Percentiles rank a stretch among this genome's conserved stretches.
phyloP scores from a whole-genome alignment of 345 rosid species.

The Odontarrhena argentea region DNA sequence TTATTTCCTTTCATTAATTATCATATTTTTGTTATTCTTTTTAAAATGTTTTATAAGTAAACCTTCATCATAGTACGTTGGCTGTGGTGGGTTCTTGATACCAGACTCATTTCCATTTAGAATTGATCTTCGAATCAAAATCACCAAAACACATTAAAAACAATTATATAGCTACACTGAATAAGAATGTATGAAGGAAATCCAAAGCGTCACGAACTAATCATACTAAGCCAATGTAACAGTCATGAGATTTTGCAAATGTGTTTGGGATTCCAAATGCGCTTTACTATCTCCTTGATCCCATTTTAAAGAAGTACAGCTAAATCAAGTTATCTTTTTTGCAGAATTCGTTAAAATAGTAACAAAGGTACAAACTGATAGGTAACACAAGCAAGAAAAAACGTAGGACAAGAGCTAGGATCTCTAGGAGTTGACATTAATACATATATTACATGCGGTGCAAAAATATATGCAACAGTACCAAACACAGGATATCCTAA shows the following conservation, averaged over 20 bases:
- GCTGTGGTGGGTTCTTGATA: slow-evolving; percentile 66
- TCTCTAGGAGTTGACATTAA: background rate
- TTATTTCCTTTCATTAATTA: no score
- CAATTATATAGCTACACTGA: background rate
- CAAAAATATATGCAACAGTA: slow-evolving; percentile 71
- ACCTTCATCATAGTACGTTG: slow-evolving; percentile 84
- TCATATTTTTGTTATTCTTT: no score
- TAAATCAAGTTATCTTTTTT: slow-evolving; percentile 8
- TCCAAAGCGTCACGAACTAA: background rate
- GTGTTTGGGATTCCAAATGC: background rate
- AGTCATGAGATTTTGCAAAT: background rate
- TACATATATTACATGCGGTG: slow-evolving; percentile 82
- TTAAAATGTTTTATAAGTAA: no score
- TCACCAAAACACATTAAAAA: slow-evolving; percentile 1
- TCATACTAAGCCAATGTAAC: background rate
- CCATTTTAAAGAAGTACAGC: background rate
- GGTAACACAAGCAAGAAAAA: background rate
- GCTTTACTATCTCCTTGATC: background rate
- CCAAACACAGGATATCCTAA: slow-evolving; percentile 89
- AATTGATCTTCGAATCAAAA: slow-evolving; percentile 75
- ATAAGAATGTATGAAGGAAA: slow-evolving; percentile 7
- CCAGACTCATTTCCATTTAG: slow-evolving; percentile 83
- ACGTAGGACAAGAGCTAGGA: background rate
- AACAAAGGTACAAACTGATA: no score
- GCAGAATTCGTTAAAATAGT: background rate